Conservation (phyloP, 768 basidiomycete species). For the Leccinum rimulosum region DNA sequence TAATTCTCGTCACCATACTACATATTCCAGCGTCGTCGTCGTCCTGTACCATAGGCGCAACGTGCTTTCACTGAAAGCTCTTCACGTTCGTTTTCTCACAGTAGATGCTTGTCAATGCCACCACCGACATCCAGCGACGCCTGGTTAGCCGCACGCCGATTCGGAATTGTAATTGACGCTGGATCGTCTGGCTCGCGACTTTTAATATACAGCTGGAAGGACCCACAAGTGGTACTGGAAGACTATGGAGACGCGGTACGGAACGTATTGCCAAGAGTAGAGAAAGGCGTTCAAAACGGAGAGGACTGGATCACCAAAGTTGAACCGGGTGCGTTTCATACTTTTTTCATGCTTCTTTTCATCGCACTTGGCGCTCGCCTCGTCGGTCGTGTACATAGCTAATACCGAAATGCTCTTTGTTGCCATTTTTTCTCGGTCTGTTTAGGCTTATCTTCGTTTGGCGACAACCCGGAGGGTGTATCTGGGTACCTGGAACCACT, state of each 20-base stretch:
- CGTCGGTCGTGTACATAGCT: not conserved
- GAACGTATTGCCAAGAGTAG: slow-evolving; percentile 74
- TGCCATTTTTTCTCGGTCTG: not conserved
- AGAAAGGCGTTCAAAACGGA: slow-evolving; percentile 81
- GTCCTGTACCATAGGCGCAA: slow-evolving; percentile 11
- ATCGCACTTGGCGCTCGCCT: not conserved
- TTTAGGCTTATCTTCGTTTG: slow-evolving; percentile 85
- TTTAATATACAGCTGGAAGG: slow-evolving; percentile 89
- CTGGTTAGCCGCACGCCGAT: slow-evolving; percentile 79
- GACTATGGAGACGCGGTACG: slow-evolving; percentile 49
- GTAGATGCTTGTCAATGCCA: slow-evolving; percentile 54
- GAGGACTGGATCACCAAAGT: slow-evolving; percentile 90
- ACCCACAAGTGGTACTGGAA: slow-evolving; percentile 62
- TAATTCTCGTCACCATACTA: not conserved
- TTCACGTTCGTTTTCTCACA: slow-evolving; percentile 23
- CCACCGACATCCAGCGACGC: slow-evolving; percentile 67
- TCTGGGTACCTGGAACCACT: slow-evolving; percentile 77
- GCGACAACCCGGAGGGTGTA: slow-evolving; percentile 65
- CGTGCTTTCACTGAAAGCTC: slow-evolving; percentile 21
- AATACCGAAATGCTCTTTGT: not conserved
- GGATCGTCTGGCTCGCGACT: slow-evolving; percentile 95
- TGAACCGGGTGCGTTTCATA: slow-evolving; percentile 74
- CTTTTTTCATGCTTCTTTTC: not conserved
- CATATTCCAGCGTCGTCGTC: not conserved
- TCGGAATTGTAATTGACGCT: slow-evolving; percentile 96